phyloP scores from a whole-genome alignment of 78 protist genomes.

The Isochrysis galbana region DNA sequence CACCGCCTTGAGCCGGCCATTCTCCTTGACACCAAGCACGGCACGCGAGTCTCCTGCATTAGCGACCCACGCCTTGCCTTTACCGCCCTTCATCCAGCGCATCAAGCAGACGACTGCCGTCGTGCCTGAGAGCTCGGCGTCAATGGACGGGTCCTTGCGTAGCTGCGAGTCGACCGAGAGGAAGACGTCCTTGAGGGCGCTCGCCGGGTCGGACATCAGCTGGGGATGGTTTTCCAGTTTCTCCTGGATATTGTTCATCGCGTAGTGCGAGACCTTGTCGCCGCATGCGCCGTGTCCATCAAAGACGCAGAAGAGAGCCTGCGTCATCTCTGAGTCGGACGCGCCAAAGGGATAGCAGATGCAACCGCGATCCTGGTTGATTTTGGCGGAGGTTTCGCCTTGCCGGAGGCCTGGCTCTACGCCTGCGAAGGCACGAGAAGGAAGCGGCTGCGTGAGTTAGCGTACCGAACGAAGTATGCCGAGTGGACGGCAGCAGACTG shows the following conservation, averaged over 20 bases:
- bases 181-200: neutral
- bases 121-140: conserved; percentile 32
- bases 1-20: neutral
- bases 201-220: neutral
- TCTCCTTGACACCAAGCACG: neutral
- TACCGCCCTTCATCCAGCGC: neutral
- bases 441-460: too few relatives aligned
- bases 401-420: neutral
- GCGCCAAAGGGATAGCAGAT: neutral
- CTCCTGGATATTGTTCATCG: neutral
- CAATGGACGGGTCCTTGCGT: neutral
- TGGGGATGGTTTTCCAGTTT: neutral
- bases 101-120: neutral
- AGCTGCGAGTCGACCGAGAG: neutral
- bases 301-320: neutral
- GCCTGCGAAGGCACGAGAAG: too few relatives aligned
- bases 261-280: neutral
- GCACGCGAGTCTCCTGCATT: conserved; percentile 29
- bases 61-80: neutral
- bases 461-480: too few relatives aligned
- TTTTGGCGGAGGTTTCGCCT: neutral
- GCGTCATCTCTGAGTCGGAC: too few relatives aligned
- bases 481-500: too few relatives aligned
- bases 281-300: conserved; percentile 24
- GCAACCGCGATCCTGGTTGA: conserved; percentile 30